These are phyloP conservation scores for Aplosporella prunicola DNA, from an alignment of 2,329 filamentous ascomycete genomes.

Conservation along the genomic window DNA sequence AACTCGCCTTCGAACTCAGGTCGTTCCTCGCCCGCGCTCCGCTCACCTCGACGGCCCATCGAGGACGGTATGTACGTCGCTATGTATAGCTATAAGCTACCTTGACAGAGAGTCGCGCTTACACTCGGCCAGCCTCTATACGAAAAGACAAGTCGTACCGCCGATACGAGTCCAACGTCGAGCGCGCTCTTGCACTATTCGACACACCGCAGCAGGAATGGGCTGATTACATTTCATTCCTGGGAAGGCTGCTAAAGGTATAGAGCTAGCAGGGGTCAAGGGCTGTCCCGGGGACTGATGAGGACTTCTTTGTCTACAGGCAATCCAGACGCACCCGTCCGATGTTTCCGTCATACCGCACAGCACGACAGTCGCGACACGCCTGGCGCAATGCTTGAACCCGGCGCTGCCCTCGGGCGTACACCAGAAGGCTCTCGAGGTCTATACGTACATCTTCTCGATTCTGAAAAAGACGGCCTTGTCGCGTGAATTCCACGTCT, in stretches of 20 bases:
- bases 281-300: not conserved
- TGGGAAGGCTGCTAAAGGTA: conserved; percentile 84
- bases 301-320: conserved; percentile 43
- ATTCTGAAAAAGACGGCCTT: conserved; percentile 67
- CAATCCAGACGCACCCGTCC: conserved; percentile 75
- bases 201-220: conserved; percentile 94
- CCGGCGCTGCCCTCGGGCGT: conserved; percentile 89
- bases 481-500: conserved; percentile 72
- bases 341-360: conserved; percentile 66
- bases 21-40: conserved; percentile 63
- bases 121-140: conserved; percentile 43
- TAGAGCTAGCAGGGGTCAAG: conserved; percentile 12
- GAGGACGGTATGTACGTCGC: conserved; percentile 56
- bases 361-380: conserved; percentile 75
- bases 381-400: conserved; percentile 89
- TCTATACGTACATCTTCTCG: conserved; percentile 82
- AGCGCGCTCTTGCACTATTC: conserved; percentile 79
- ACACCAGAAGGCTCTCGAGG: conserved; percentile 92
- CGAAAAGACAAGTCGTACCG: conserved; percentile 62
- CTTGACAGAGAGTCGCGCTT: conserved; percentile 5
- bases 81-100: conserved; percentile 4
- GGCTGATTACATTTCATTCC: conserved; percentile 98
- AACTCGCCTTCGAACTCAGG: conserved; percentile 75
- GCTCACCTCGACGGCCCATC: conserved; percentile 67
- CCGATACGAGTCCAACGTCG: conserved; percentile 80